Conservation (phyloP, 192 early-diverging fungal species). For the Backusella luteola region DNA sequence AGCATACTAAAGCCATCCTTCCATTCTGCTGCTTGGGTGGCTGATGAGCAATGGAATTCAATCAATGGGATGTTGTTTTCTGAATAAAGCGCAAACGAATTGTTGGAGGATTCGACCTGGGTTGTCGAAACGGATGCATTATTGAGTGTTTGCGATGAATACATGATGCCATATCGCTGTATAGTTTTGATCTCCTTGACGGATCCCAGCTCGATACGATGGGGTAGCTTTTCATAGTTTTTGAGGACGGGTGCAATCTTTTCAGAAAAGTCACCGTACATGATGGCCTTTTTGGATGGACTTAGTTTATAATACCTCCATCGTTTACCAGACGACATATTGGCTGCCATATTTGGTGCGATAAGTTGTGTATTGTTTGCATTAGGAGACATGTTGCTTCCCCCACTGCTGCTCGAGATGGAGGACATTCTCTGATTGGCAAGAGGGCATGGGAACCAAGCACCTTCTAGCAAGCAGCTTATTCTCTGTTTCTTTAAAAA, state of each 20-base stretch:
- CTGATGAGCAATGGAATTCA: constrained; percentile 53
- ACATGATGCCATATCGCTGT: not conserved
- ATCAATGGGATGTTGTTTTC: constrained; percentile 39
- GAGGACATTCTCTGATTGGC: not conserved
- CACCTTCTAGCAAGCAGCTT: constrained; percentile 56
- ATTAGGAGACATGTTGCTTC: not conserved
- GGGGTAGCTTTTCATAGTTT: constrained; percentile 41
- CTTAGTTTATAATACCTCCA: constrained; percentile 62
- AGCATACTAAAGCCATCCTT: constrained; percentile 74
- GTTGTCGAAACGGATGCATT: not conserved
- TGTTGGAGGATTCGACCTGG: not conserved
- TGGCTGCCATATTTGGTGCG: constrained; percentile 4
- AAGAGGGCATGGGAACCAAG: constrained; percentile 58
- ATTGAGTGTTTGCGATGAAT: not conserved
- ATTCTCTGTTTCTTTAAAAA: constrained; percentile 71
- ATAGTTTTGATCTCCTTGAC: constrained; percentile 46
- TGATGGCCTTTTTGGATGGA: constrained; percentile 54
- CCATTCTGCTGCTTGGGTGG: constrained; percentile 62
- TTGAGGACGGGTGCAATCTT: constrained; percentile 32
- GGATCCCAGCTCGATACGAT: constrained; percentile 52
- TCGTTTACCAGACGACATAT: constrained; percentile 20
- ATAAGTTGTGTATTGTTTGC: not conserved
- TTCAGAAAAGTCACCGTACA: constrained; percentile 66
- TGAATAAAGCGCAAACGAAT: constrained; percentile 44
- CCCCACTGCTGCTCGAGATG: not conserved